Base-by-base conservation (phyloP, 2,329 filamentous ascomycete genomes). In the Aspergillus candidus region DNA sequence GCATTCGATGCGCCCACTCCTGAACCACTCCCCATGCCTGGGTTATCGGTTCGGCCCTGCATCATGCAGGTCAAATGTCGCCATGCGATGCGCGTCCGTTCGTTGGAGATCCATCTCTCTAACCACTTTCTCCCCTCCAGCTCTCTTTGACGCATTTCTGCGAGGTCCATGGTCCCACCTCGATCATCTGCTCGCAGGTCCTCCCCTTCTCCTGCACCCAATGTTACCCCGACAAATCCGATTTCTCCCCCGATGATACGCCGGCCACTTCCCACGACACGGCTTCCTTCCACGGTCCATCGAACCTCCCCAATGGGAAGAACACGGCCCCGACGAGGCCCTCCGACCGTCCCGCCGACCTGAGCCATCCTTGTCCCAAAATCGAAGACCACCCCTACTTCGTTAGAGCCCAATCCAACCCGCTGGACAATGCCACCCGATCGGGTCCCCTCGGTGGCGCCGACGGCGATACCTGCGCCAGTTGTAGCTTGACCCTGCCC, bases 71-170 rank as follows among this genome's bases (percentile, higher is more conserved):
- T 33, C 35, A 38, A 47, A 27, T n/a, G 32, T 22, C 39, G 18
- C 35, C 27, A 31, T 30, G 35, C 35, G 40, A 38, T 32, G 29
- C 32, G 34, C 38, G 13, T 35, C 17, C 31, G 31, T 35, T 36
- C 34, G 38, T 41, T 45, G 40, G 34, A n/a, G 14, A 27, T 47
- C 31, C 11, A 35, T 40, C 41, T 37, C 38, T 44, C 41, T 47
- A 40, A 45, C 37, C 5, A 11, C 13, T 27, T 41, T 15, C 36
- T 37, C 46, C 22, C 22, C 18, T 31, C 41, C 56, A 80, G 77
- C 73, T 80, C 59, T 79, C 77, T 56, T 72, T 80, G 51, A 78
- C 77, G 52, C 77, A 80, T 66, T 80, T 80, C 62, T 80, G 77
- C 65, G 77, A 80, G 67, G 69, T 77, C 62, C 76, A 80, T 72